phyloP scores from a whole-genome alignment of 805 yeast genomes.

The Wickerhamomyces canadensis region DNA sequence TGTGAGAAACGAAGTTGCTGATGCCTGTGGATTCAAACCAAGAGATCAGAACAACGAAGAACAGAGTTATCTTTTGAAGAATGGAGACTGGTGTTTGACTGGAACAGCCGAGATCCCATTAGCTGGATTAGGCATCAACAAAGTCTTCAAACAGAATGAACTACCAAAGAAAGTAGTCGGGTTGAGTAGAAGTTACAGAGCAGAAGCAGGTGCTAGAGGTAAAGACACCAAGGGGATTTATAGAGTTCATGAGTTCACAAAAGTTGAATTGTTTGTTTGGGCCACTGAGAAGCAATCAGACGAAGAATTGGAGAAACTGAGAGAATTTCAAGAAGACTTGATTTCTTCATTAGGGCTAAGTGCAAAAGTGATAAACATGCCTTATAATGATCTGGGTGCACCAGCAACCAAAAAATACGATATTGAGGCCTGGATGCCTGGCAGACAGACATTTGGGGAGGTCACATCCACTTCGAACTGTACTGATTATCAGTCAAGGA shows the following conservation, averaged over 20 bases:
- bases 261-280: constrained; percentile 90
- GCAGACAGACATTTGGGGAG: constrained; percentile 90
- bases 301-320: constrained; percentile 51
- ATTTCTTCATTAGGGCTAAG: constrained; percentile 64
- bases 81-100: constrained; percentile 58
- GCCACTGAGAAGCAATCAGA: constrained; percentile 38
- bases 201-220: constrained; percentile 97
- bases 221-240: constrained; percentile 87
- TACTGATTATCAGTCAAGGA: constrained; percentile 82
- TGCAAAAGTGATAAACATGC: constrained; percentile 84
- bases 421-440: constrained; percentile 98
- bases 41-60: constrained; percentile 81
- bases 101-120: constrained; percentile 96
- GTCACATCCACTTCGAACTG: constrained; percentile 89
- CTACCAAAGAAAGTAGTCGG: constrained; percentile 69
- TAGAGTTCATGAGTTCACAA: constrained; percentile 93
- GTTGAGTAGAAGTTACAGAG: constrained; percentile 79
- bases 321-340: constrained; percentile 58
- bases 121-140: constrained; percentile 69
- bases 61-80: constrained; percentile 67
- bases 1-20: constrained; percentile 67
- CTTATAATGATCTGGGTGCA: constrained; percentile 84
- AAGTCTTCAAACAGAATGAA: constrained; percentile 33
- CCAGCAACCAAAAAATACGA: constrained; percentile 92
- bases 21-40: constrained; percentile 94